Evolutionary conservation across 805 yeast genomes (phyloP), one percentile per base, ranked within the genome.

Genomic region (Starmerella sp.): DNA sequence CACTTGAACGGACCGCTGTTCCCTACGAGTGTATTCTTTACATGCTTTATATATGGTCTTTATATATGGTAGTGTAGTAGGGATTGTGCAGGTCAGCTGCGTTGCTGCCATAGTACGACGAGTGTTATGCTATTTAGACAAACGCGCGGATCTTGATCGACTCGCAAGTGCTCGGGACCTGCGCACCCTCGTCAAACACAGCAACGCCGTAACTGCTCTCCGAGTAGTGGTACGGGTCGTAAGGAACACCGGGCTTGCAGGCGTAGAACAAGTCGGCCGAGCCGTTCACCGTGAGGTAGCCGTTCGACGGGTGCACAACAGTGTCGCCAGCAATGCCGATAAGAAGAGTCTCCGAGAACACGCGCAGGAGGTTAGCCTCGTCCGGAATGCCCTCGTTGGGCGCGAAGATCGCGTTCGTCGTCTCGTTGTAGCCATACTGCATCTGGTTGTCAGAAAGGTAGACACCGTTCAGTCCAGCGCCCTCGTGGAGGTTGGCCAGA

Each of bases 201-300:
- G 37, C 52, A 17, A 49, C 13, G 10, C 45, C 45, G 39, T 39
- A 39, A 17, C 17, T 22, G 4, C 30, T 22, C 46, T 39, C 8
- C 17, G 52, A 49, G 47, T 49, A 49, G 30, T 32, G 14, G 39
- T 49, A 49, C 11, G 45, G 39, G 29, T 49, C 52, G 29, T 30
- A 38, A 28, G 46, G 45, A 17, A 29, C 37, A 34, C 36, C 41
- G 11, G 44, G 44, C 52, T 49, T 32, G 39, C 46, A 39, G 1
- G 46, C 52, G 39, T 49, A 34, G 46, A 49, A 49, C 30, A 39
- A 14, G 17, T 49, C 41, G 31, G 52, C 37, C 28, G 47, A 39
- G 39, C 52, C 52, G 17, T 49, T 49, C 38, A 49, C 52, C 22
- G 46, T 41, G 29, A 49, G 36, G 47, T 49, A 49, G 22, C 47